phyloP scores from a whole-genome alignment of 768 basidiomycete species.

The Fibroporia radiculosa region DNA sequence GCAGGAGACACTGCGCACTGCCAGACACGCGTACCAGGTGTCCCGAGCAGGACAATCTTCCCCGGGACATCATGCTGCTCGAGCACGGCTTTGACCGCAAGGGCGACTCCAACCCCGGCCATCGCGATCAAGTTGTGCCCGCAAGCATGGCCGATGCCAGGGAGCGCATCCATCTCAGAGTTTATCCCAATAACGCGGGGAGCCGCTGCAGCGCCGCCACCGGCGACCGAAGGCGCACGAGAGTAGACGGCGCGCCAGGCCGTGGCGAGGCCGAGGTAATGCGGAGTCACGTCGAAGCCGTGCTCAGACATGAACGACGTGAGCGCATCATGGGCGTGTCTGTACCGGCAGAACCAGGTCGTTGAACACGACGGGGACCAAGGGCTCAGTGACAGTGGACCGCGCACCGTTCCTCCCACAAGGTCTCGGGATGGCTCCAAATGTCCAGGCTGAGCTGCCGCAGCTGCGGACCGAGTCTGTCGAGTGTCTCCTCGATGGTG shows the following conservation, averaged over 20 bases:
- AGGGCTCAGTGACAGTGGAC: too few species aligned
- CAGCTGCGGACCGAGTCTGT: slow-evolving; percentile 43
- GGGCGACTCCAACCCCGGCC: slow-evolving; percentile 64
- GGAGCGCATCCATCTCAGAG: slow-evolving; percentile 64
- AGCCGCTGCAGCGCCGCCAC: neutral
- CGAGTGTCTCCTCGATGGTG: slow-evolving; percentile 47
- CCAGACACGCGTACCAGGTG: slow-evolving; percentile 46
- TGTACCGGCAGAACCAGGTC: slow-evolving; percentile 20
- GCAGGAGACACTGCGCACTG: neutral
- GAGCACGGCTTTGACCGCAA: slow-evolving; percentile 66
- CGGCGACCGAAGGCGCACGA: slow-evolving; percentile 17
- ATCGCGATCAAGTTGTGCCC: slow-evolving; percentile 82
- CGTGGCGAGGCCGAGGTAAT: slow-evolving; percentile 64
- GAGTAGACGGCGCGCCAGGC: slow-evolving; percentile 73
- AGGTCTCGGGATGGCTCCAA: neutral
- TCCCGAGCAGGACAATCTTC: slow-evolving; percentile 68
- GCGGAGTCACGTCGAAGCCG: slow-evolving; percentile 63
- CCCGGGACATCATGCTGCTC: slow-evolving; percentile 55
- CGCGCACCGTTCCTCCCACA: neutral
- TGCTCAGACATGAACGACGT: slow-evolving; percentile 57
- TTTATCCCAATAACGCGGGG: slow-evolving; percentile 63
- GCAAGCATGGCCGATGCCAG: slow-evolving; percentile 54
- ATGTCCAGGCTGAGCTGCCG: slow-evolving; percentile 63
- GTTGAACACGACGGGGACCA: neutral
- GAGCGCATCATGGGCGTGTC: slow-evolving; percentile 65